These are phyloP conservation scores for Ceratorhiza oryzae-sativae DNA, from an alignment of 1,284 basidiomycete genomes.

Conservation along the genomic window DNA sequence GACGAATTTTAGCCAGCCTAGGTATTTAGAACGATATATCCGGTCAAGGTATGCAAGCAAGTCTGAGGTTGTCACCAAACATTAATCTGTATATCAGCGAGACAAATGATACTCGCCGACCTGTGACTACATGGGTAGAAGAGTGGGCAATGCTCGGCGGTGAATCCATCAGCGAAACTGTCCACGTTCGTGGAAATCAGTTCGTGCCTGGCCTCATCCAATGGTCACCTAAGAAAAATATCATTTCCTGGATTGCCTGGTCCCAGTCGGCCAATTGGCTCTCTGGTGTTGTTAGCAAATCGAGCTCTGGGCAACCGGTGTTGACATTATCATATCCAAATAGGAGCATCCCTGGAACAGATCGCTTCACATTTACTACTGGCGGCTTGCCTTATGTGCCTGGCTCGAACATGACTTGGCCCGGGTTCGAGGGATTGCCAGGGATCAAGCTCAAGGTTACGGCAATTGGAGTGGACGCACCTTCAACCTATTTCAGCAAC, in stretches of 20 bases:
- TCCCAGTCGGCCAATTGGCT: slow-evolving; percentile 32
- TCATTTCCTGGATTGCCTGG: slow-evolving; percentile 35
- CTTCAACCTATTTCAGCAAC: slow-evolving; percentile 31
- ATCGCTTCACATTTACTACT: slow-evolving; percentile 23
- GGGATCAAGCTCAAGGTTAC: slow-evolving; percentile 31
- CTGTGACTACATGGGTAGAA: slow-evolving; percentile 30
- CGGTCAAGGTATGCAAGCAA: slow-evolving; percentile 15
- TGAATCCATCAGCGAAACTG: slow-evolving; percentile 31
- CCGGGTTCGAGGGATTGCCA: slow-evolving; percentile 20
- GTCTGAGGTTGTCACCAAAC: neutral
- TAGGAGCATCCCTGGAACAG: slow-evolving; percentile 16
- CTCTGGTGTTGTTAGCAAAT: slow-evolving; percentile 30
- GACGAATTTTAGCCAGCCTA: slow-evolving; percentile 13
- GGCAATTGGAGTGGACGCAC: slow-evolving; percentile 18
- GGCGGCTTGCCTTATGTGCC: slow-evolving; percentile 10
- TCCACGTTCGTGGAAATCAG: slow-evolving; percentile 22
- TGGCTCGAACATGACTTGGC: slow-evolving; percentile 31
- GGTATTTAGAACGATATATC: slow-evolving; percentile 20
- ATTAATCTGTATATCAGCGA: slow-evolving; percentile 1
- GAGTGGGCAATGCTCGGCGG: slow-evolving; percentile 34
- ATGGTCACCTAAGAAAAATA: slow-evolving; percentile 24
- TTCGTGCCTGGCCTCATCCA: slow-evolving; percentile 27
- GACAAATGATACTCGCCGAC: slow-evolving; percentile 29
- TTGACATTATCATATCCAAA: slow-evolving; percentile 27
- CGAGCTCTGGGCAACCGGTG: slow-evolving; percentile 14